Percentiles rank a stretch among this genome's conserved stretches.
These are phyloP conservation scores for Phytophthora pseudosyringae DNA, from an alignment of 352 stramenopile species.

Conservation along the genomic window DNA sequence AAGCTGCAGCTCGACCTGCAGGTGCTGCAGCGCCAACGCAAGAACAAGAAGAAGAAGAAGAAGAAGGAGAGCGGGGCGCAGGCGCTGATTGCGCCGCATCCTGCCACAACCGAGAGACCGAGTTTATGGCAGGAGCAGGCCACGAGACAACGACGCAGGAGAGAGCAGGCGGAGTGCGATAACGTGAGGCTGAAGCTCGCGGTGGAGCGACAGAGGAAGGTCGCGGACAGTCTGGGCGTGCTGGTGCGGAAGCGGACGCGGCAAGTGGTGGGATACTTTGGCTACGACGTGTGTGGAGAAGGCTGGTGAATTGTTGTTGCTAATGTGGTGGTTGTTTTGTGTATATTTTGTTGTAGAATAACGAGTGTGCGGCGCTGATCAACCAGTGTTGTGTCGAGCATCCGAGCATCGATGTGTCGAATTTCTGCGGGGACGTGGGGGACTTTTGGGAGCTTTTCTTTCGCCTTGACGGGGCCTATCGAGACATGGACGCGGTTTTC, in stretches of 20 bases:
- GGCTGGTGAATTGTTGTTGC: neutral
- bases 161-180: slow-evolving; percentile 33
- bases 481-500: slow-evolving; percentile 26
- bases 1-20: slow-evolving; percentile 46
- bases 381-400: slow-evolving; percentile 21
- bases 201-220: slow-evolving; percentile 49
- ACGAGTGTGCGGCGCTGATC: slow-evolving; percentile 28
- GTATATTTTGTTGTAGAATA: slow-evolving; percentile 13
- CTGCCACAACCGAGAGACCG: neutral
- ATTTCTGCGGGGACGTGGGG: slow-evolving; percentile 26
- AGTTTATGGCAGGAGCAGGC: slow-evolving; percentile 37
- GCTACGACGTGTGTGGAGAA: neutral
- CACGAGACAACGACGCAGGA: slow-evolving; percentile 15
- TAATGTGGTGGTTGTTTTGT: neutral
- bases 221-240: slow-evolving; percentile 40
- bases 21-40: slow-evolving; percentile 20
- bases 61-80: neutral
- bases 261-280: slow-evolving; percentile 17
- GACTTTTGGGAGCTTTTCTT: slow-evolving; percentile 32
- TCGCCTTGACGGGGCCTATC: slow-evolving; percentile 25
- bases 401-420: slow-evolving; percentile 21
- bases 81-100: neutral
- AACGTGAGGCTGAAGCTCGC: slow-evolving; percentile 41
- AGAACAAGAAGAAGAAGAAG: neutral
- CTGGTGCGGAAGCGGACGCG: slow-evolving; percentile 37